Base-by-base conservation (phyloP, 805 yeast species). In the Saturnispora ahearnii region DNA sequence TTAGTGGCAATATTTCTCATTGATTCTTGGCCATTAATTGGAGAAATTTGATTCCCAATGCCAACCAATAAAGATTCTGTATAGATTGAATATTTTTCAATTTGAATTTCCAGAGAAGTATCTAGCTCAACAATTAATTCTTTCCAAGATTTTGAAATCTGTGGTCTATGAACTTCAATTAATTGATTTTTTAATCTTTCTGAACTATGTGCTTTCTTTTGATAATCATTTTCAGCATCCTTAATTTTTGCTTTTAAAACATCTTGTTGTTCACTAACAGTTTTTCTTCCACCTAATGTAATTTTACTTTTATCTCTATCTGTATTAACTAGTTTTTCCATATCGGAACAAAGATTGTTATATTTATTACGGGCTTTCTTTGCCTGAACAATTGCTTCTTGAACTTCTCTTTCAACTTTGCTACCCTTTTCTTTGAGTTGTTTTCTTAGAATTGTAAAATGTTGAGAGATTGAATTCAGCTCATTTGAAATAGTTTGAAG, bases 231-330 rank as follows among this genome's bases (percentile, higher is more conserved):
- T 65, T 93, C 97, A 0, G 97, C 95, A 49, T 72, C 67, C 56
- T 84, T 87, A 44, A 93, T 87, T 62, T 91, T 90, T 49, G 82
- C 70, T 53, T 77, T 80, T 18, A 91, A 71, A 45, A 90, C 96
- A 62, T 91, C 98, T 62, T 93, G 98, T 62, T 83, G 86, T 67
- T 91, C 97, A 47, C 82, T 84, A 1, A 85, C 80, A 0, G 89
- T 81, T 56, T 83, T 84, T 38, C 87, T 78, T 52, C 85, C 84
- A 62, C 87, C 87, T 62, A 93, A 74, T 2, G 91, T 79, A 46
- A 90, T 81, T 54, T 85, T 84, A 58, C 87, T 87, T 65, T 85
- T 87, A 51, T 84, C 75, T 21, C 95, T 96, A 62, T 91, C 97
- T 0, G 87, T 76, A 46, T 58, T 62, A 60, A 84, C 80, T 41